Evolutionary conservation across 352 stramenopile genomes (phyloP), one percentile per base, ranked within the genome.

Genomic region (Aphanomyces stellatus): DNA sequence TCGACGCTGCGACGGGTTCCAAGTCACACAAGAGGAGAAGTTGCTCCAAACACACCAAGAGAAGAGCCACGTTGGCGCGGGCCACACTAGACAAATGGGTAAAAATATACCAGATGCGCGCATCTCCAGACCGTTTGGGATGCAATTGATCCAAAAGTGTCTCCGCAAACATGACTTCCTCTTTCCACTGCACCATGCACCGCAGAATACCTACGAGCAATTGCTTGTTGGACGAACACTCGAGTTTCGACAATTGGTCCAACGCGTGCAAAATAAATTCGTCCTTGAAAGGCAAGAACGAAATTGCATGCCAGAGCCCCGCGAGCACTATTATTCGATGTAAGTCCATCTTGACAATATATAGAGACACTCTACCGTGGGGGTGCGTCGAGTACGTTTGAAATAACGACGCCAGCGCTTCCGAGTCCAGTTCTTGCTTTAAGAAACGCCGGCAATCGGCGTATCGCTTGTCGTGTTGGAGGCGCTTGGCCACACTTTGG

Each of bases 91-190:
- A 43, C 37, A 8, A 43, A 43, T 17, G 8, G 17, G 8, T 17
- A 43, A 8, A 43, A 43, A 17, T 43, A 43, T 17, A 43, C 37
- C 8, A 8, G 8, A 43, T 43, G 17, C 17, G 17, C 17, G 5
- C n/a, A 51, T 22, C 13, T 8, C n/a, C 25, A 30, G 30, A 57
- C 49, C 49, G 25, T 35, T 35, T 57, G 19, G 27, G 49, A 35
- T 57, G 60, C 43, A 67, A 41, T 33, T 49, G 48, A 13, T 67
- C 41, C 11, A 67, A 7, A 4, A 67, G 42, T 27, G 60, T 57
- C 3, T 67, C 60, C 22, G 57, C n/a, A 56, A 67, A 67, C 24
- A 41, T 67, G 1, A 30, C 25, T 13, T 34, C 17, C n/a, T 67
- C 37, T 31, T 41, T 41, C 60, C 60, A 67, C n/a, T 49, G 60